phyloP scores from a whole-genome alignment of 306 rosid genomes.

The Ammopiptanthus mongolicus region DNA sequence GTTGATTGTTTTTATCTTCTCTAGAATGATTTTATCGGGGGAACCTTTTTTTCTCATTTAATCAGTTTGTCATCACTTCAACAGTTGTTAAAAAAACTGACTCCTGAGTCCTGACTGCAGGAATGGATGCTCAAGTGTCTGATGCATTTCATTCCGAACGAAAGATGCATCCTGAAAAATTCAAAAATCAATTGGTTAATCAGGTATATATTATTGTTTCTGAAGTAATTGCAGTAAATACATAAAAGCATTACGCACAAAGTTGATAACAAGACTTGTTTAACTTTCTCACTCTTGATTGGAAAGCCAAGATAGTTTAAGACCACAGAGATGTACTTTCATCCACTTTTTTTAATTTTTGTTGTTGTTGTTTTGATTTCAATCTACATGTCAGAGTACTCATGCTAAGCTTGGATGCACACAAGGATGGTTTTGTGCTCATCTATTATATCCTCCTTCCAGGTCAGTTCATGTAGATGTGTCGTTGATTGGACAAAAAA shows the following conservation, averaged over 20 bases:
- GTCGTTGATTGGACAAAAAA: slow-evolving; percentile 6
- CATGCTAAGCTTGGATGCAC: slow-evolving; percentile 78
- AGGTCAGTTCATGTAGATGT: slow-evolving; percentile 43
- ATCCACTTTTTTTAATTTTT: not conserved
- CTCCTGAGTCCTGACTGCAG: slow-evolving; percentile 43
- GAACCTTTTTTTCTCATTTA: not conserved
- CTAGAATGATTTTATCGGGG: not conserved
- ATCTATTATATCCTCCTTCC: slow-evolving; percentile 55
- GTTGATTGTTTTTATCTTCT: slow-evolving; percentile 1
- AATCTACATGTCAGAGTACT: slow-evolving; percentile 50
- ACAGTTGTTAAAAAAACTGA: not conserved
- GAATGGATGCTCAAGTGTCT: slow-evolving; percentile 99
- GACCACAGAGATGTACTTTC: slow-evolving; percentile 5
- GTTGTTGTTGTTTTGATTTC: slow-evolving; percentile 13
- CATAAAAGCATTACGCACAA: not conserved
- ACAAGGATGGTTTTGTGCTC: slow-evolving; percentile 89
- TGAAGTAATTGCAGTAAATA: not conserved
- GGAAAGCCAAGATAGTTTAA: slow-evolving; percentile 5
- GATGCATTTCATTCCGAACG: slow-evolving; percentile 95
- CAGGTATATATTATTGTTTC: slow-evolving; percentile 50
- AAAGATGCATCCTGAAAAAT: slow-evolving; percentile 89
- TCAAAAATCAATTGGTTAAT: slow-evolving; percentile 78
- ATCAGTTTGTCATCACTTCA: not conserved
- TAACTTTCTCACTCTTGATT: not conserved
- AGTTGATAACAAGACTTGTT: not conserved